Evolutionary conservation across 1,284 basidiomycete genomes (phyloP), one percentile per base, ranked within the genome.

Genomic region (Entoloma clypeatum): DNA sequence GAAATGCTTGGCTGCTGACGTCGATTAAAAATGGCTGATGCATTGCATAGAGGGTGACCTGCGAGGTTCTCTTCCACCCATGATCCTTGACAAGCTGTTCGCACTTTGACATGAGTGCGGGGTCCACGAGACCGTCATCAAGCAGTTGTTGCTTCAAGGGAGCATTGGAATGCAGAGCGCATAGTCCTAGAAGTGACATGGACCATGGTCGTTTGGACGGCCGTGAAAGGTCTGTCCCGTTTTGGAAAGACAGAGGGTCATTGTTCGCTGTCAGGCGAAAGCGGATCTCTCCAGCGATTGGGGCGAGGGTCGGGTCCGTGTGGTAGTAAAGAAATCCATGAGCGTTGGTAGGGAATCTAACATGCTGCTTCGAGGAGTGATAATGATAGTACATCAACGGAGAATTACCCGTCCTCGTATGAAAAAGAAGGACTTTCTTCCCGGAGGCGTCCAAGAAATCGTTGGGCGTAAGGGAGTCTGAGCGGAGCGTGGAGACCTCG

Each of bases 291-390:
- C 36, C 40, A 4, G 24, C 17, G 0, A 28, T 35, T 9, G 9
- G 24, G 2, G 39, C 36, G 3, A 32, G 24, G 11, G n/a, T 4
- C 2, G 36, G 33, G 7, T 28, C 28, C 2, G 28, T 25, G 36
- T 45, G 40, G 14, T 48, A 42, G 17, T 48, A 48, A 3, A 48
- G 17, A 14, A 41, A 45, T 1, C 47, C 47, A 4, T 5, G 28
- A 0, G 39, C 18, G 18, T 40, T 34, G 2, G n/a, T 4, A 8
- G 47, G 47, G 24, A 48, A 48, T 1, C n/a, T n/a, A n/a, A n/a
- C n/a, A n/a, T n/a, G n/a, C n/a, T n/a, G n/a, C n/a, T n/a, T n/a
- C n/a, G n/a, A n/a, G n/a, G n/a, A n/a, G n/a, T n/a, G n/a, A n/a
- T n/a, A n/a, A n/a, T n/a, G n/a, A n/a, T n/a, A n/a, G n/a, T n/a